Evolutionary conservation across 2,329 filamentous ascomycete species (phyloP).

Genomic region (Epichloe coenophiala): DNA sequence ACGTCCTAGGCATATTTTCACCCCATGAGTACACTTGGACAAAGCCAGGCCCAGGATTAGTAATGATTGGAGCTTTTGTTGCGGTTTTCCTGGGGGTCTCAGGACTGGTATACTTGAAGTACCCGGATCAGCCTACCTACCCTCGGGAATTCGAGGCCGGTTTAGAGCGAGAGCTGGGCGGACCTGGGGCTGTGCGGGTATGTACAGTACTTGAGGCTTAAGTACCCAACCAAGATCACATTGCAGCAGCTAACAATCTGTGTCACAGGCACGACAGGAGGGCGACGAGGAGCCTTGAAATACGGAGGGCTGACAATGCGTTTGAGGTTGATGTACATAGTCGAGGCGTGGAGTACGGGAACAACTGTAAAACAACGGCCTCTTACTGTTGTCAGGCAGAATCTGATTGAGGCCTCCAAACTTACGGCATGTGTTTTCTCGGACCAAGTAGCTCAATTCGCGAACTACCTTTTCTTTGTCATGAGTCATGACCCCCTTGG

Average conservation of each 20-base stretch:
- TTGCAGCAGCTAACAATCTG: neutral
- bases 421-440: neutral
- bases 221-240: neutral
- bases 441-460: neutral
- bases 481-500: neutral
- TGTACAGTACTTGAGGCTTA: constrained; percentile 19
- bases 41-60: constrained; percentile 53
- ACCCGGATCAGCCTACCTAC: constrained; percentile 57
- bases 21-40: constrained; percentile 80
- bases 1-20: constrained; percentile 80
- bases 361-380: neutral
- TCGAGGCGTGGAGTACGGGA: constrained; percentile 4
- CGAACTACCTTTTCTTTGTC: constrained; percentile 1
- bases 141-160: constrained; percentile 62
- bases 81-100: constrained; percentile 47
- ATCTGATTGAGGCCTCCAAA: neutral
- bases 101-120: constrained; percentile 54
- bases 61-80: constrained; percentile 57
- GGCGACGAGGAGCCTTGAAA: constrained; percentile 41
- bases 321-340: constrained; percentile 23
- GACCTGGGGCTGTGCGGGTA: constrained; percentile 52
- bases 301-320: constrained; percentile 1
- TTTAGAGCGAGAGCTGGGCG: constrained; percentile 62
- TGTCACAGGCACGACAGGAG: constrained; percentile 35
- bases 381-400: neutral